Evolutionary conservation across 208 protist genomes (phyloP).

Genomic region (Trypanosoma brucei): DNA sequence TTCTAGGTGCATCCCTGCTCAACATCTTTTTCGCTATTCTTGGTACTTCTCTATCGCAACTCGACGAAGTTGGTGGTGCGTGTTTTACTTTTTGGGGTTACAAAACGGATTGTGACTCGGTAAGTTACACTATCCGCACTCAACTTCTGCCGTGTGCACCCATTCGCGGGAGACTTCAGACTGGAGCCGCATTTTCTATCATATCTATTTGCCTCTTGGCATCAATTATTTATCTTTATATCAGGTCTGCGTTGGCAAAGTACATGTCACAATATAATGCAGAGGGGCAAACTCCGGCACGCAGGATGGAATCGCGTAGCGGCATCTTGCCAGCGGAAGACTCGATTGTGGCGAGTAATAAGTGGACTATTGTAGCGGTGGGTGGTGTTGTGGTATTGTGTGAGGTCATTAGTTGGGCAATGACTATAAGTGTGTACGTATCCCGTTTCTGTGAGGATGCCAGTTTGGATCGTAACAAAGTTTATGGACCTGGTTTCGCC

Average conservation of each 20-base stretch:
- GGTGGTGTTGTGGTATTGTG: slow-evolving; percentile 25
- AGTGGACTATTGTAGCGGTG: slow-evolving; percentile 35
- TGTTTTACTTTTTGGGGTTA: slow-evolving; percentile 85
- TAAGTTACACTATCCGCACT: slow-evolving; percentile 59
- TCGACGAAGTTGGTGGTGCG: slow-evolving; percentile 51
- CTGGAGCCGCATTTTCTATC: slow-evolving; percentile 72
- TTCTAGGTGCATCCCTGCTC: slow-evolving; percentile 15
- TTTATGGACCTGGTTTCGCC: slow-evolving; percentile 72
- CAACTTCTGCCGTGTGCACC: slow-evolving; percentile 25
- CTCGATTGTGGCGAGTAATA: slow-evolving; percentile 11
- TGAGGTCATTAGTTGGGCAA: slow-evolving; percentile 61
- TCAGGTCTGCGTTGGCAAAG: not conserved
- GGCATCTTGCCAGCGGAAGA: not conserved
- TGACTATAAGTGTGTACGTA: slow-evolving; percentile 37
- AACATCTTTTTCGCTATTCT: slow-evolving; percentile 66
- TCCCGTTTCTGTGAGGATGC: slow-evolving; percentile 32
- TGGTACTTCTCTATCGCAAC: slow-evolving; percentile 54
- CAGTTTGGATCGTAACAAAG: slow-evolving; percentile 11
- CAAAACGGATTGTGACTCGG: slow-evolving; percentile 56
- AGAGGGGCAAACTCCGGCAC: no score
- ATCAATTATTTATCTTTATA: slow-evolving; percentile 13
- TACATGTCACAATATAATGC: not conserved
- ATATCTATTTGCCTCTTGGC: slow-evolving; percentile 49
- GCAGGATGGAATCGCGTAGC: no score
- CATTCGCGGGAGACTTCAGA: slow-evolving; percentile 28